phyloP scores from a whole-genome alignment of 768 basidiomycete species.

The Mycena floridula region DNA sequence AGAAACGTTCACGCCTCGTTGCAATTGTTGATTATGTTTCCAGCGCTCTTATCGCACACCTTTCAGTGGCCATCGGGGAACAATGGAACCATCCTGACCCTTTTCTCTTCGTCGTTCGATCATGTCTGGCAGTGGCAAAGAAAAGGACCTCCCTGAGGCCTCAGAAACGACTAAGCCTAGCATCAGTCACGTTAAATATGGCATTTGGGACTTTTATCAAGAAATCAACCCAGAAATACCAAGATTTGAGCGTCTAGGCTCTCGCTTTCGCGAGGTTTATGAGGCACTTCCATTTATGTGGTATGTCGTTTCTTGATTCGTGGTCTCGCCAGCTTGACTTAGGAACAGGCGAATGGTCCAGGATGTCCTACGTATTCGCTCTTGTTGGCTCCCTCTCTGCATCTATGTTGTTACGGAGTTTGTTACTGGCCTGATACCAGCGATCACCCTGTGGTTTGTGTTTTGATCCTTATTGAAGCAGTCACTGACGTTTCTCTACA shows the following conservation, averaged over 20 bases:
- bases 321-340: too few species aligned
- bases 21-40: too few species aligned
- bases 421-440: constrained; percentile 48
- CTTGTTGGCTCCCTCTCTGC: constrained; percentile 42
- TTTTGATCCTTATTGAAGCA: neutral
- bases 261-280: neutral
- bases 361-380: constrained; percentile 49
- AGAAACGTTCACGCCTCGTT: too few species aligned
- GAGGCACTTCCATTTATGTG: neutral
- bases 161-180: too few species aligned
- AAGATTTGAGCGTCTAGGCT: neutral
- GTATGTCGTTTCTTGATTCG: too few species aligned
- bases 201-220: constrained; percentile 49
- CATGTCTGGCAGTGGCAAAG: too few species aligned
- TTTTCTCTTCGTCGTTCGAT: too few species aligned
- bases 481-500: constrained; percentile 14
- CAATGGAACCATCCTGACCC: too few species aligned
- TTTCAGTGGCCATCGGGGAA: too few species aligned
- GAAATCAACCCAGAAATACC: constrained; percentile 16
- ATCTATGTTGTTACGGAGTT: constrained; percentile 41
- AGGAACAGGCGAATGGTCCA: constrained; percentile 63
- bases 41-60: too few species aligned
- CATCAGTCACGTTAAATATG: constrained; percentile 37
- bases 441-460: constrained; percentile 52
- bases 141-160: too few species aligned